Evolutionary conservation across 129 eudicot genomes (phyloP), one percentile per base, ranked within the genome.

Genomic region (Gnaphalium uliginosum): DNA sequence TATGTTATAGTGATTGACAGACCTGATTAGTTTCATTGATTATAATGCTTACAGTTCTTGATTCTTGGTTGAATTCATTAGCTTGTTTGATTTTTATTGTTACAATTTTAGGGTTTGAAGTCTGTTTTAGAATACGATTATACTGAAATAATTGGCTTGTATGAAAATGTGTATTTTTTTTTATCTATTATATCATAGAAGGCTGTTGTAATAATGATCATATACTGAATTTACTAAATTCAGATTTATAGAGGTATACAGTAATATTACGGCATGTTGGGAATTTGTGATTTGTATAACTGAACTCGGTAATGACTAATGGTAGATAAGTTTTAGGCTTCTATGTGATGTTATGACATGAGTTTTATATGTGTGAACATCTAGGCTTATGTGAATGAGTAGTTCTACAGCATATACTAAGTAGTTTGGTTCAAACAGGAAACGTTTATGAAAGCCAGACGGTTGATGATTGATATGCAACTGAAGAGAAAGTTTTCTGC

Each of bases 301-400:
- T 7, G n/a, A 5, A 25, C 15, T 26, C n/a, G 10, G 9, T 35
- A 56, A 0, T 59, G 13, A 7, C 5, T 13, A 5, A 9, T 24
- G n/a, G 24, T 53, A 13, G 19, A 18, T 22, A 22, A 69, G 18
- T 11, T 2, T 17, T 17, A 10, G 77, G 66, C 15, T 78, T 78
- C 25, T 48, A 33, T 77, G 46, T 67, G 71, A 46, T 68, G 33
- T 58, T 43, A 2, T 77, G 86, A 82, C 81, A 78, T 26, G 62
- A 21, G 58, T 72, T 43, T 54, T 59, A 43, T 66, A 57, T 78
- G 4, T 67, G 22, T 37, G 33, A 32, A 72, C 24, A 11, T 72
- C 5, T 84, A 80, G 87, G 85, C 71, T 76, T 63, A 46, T 59
- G 65, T 46, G 68, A 59, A 33, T 46, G 24, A 10, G 48, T 73